Conservation (phyloP, 2,329 filamentous ascomycete genomes). For the Phialophora tarda region DNA sequence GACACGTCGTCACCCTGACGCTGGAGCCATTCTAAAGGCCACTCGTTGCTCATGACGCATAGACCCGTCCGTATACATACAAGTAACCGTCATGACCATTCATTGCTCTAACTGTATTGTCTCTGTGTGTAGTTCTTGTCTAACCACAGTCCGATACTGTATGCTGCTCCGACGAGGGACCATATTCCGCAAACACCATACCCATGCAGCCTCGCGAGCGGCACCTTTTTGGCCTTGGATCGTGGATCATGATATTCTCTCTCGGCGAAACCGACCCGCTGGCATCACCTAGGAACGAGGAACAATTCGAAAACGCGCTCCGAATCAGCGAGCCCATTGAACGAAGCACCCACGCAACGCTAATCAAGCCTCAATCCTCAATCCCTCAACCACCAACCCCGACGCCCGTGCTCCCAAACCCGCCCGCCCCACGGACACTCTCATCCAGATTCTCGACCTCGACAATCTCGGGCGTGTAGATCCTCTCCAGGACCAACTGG, state of each 20-base stretch:
- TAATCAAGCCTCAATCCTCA: too few relatives aligned
- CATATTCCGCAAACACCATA: neutral
- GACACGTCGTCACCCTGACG: too few relatives aligned
- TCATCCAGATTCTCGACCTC: slow-evolving; percentile 87
- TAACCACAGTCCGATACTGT: neutral
- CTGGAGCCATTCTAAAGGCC: too few relatives aligned
- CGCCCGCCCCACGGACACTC: slow-evolving; percentile 87
- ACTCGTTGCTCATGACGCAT: neutral
- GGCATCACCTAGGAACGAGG: too few relatives aligned
- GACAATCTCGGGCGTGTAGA: slow-evolving; percentile 89
- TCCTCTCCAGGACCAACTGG: slow-evolving; percentile 91
- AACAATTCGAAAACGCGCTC: too few relatives aligned
- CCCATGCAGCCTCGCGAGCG: neutral
- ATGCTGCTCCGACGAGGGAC: too few relatives aligned
- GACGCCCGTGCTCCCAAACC: slow-evolving; percentile 83
- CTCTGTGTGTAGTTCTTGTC: neutral
- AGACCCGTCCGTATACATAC: neutral
- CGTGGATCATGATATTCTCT: too few relatives aligned
- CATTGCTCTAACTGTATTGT: too few relatives aligned
- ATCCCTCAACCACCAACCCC: neutral
- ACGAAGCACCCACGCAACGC: too few relatives aligned
- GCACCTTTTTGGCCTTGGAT: too few relatives aligned
- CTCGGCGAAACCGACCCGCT: too few relatives aligned
- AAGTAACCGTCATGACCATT: neutral
- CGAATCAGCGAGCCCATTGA: too few relatives aligned